These are phyloP conservation scores for Umbelopsis sp. DNA, from an alignment of 192 early-diverging fungal species.

Conservation along the genomic window DNA sequence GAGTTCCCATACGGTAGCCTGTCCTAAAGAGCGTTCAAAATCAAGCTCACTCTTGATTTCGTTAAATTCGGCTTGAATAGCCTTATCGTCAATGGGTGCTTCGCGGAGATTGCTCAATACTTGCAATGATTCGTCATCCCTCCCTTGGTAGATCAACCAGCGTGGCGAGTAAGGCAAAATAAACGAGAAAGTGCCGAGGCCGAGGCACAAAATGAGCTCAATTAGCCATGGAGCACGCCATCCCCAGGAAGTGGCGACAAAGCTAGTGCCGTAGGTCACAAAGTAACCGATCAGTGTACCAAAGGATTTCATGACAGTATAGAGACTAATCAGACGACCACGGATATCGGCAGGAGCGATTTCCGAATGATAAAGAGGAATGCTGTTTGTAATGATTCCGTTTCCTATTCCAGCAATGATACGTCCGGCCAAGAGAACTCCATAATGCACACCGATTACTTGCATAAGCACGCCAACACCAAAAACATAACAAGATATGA, in stretches of 20 bases:
- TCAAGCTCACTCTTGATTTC: slow-evolving; percentile 68
- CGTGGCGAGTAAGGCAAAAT: slow-evolving; percentile 86
- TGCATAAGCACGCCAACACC: slow-evolving; percentile 58
- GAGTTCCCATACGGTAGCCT: slow-evolving; percentile 61
- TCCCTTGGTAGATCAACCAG: slow-evolving; percentile 76
- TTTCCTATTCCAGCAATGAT: slow-evolving; percentile 51
- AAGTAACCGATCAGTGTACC: slow-evolving; percentile 70
- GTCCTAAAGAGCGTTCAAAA: slow-evolving; percentile 64
- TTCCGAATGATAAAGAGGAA: slow-evolving; percentile 38
- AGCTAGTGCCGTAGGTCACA: slow-evolving; percentile 44
- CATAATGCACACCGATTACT: slow-evolving; percentile 29
- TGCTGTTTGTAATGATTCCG: slow-evolving; percentile 37
- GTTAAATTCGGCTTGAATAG: slow-evolving; percentile 63
- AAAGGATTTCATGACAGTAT: slow-evolving; percentile 89
- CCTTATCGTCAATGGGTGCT: slow-evolving; percentile 48
- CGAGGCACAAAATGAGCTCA: slow-evolving; percentile 75
- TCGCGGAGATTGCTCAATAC: slow-evolving; percentile 74
- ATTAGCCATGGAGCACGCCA: slow-evolving; percentile 85
- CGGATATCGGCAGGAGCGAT: slow-evolving; percentile 83
- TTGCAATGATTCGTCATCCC: slow-evolving; percentile 67
- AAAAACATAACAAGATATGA: slow-evolving; percentile 61
- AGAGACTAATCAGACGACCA: slow-evolving; percentile 81
- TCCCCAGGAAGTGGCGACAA: slow-evolving; percentile 44
- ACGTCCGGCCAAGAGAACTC: slow-evolving; percentile 52
- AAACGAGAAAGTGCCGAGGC: slow-evolving; percentile 61